Base-by-base conservation (phyloP, 164 flowering plant species). In the Amborella trichopoda region DNA sequence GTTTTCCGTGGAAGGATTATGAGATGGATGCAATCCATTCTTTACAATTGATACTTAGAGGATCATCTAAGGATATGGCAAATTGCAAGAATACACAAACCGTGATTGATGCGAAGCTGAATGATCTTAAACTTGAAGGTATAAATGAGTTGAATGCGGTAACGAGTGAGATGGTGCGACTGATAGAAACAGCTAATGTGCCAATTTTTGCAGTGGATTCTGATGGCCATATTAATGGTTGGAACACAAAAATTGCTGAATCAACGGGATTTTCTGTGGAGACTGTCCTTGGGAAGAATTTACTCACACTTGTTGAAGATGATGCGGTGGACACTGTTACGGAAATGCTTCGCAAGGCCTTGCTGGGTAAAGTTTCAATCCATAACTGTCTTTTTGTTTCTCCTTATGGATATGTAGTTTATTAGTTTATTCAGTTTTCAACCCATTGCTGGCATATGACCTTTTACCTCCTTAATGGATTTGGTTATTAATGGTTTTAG, bases 11-110 rank as follows among this genome's bases (percentile, higher is more conserved):
- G 97, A 78, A 74, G 69, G 95, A 89, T 63, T 82, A 51, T 74
- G 97, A 89, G 68, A 85, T 89, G 95, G 95, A 89, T 67, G 97
- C 95, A 2, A 89, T 89, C 56, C 97, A 89, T 58, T 89, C 97
- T 17, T 60, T 89, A 74, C 97, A 89, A 72, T 85, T 89, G 56
- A 89, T 89, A 22, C 68, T 89, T 34, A 72, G 97, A 50, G 83
- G 80, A 56, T 62, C 90, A 21, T 73, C 72, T 48, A 89, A 68
- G 45, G 94, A 77, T 33, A 44, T 25, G 9, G 78, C 68, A 26
- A 56, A 56, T 4, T n/a, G n/a, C n/a, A 23, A 36, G 18, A 76
- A 75, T 48, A 13, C 52, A 17, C 65, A 62, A 30, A 56, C 79
- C 22, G 52, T 62, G 38, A 78, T 89, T 27, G 70, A 74, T 24